Conservation (phyloP, 306 rosid species). For the Spatholobus suberectus region DNA sequence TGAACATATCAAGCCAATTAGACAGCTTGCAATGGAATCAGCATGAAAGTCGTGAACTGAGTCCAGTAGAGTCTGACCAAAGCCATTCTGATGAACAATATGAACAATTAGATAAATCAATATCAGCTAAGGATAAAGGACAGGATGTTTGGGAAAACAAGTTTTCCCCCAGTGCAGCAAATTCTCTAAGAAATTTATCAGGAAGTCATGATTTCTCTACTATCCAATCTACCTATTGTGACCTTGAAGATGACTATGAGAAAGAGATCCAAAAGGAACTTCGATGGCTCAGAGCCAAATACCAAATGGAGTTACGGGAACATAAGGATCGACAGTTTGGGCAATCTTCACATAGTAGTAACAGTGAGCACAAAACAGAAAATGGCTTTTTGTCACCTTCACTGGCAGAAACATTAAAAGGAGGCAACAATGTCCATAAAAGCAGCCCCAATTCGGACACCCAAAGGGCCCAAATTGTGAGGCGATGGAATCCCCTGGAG, state of each 20-base stretch:
- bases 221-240: conserved; percentile 44
- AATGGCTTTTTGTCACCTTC: conserved; percentile 38
- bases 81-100: conserved; percentile 80
- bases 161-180: conserved; percentile 32
- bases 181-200: conserved; percentile 46
- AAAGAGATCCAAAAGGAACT: conserved; percentile 65
- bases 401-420: conserved; percentile 43
- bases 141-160: conserved; percentile 44
- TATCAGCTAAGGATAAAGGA: conserved; percentile 46
- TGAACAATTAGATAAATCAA: conserved; percentile 56
- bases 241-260: conserved; percentile 47
- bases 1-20: conserved; percentile 48
- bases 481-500: conserved; percentile 50
- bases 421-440: conserved; percentile 41
- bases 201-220: conserved; percentile 54
- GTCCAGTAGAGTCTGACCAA: conserved; percentile 69
- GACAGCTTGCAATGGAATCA: conserved; percentile 61
- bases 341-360: conserved; percentile 39
- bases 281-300: conserved; percentile 83
- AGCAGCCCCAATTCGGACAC: conserved; percentile 61
- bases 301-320: conserved; percentile 77
- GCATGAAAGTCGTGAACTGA: conserved; percentile 69
- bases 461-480: conserved; percentile 56
- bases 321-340: conserved; percentile 63
- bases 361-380: conserved; percentile 48